Evolutionary conservation across 73 alveolate genomes (phyloP), one percentile per base, ranked within the genome.

Genomic region (Paramecium octaurelia): DNA sequence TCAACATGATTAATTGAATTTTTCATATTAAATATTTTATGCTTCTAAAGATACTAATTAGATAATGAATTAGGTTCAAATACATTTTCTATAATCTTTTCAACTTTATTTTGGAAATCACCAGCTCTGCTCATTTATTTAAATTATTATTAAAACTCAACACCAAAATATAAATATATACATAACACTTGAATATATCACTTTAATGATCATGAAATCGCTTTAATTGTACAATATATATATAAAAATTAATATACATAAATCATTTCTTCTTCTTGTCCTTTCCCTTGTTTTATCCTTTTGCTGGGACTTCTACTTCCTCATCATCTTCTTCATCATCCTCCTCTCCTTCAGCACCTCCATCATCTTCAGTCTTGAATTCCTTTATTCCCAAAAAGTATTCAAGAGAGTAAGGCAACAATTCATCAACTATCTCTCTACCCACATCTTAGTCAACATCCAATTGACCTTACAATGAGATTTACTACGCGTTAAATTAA

Each of bases 391-490:
- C 89, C 16, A 87, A 87, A 40, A 40, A 89, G 54, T 89, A 89
- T 89, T 89, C 94, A 21, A 89, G 58, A 42, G 84, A 50, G 46
- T 89, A 89, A 8, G 94, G 94, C 8, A 89, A 73, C 31, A 89
- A 27, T 89, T 89, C 94, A 46, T 89, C 94, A 44, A 89, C 84
- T 40, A 89, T 89, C 7, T 38, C 21, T 69, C 94, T 89, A 11
- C 85, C 90, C 5, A 71, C 84, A 21, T 89, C 92, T 35, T 89
- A 46, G 31, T 89, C 91, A 6, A 89, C 50, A 44, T 89, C 88
- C 68, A 89, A 50, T 21, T 64, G 34, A 24, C 57, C 92, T 31
- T 70, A 50, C 31, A 27, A 42, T 40, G 69, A 38, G 7, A 58
- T 44, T 71, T 89, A 70, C 69, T 87, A 59, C 36, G 23, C 34